Evolutionary conservation across 352 stramenopile species (phyloP), one percentile per base, ranked within the genome.

Genomic region (Blastocystis sp.): DNA sequence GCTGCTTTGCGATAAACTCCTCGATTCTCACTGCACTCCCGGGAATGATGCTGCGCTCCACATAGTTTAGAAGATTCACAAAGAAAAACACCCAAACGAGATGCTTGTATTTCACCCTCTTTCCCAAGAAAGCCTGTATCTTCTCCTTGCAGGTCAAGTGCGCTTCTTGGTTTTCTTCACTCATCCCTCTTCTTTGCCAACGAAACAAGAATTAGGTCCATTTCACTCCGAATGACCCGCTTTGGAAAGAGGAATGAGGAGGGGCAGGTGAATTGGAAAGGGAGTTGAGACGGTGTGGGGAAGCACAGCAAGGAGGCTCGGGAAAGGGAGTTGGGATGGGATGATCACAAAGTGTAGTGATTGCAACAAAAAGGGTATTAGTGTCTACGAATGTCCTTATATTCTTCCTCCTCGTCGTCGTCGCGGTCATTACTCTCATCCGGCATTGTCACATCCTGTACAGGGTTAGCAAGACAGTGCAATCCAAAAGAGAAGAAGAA

Each of bases 61-160:
- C 11, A 19, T 80, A 80, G 59, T 80, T 80, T 17, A 80, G 52
- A 38, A 62, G 6, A 62, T 80, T 80, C 52, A 80, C 71, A 71
- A 80, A 7, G 40, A 80, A 63, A 24, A 80, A 80, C 0, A 80
- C 21, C 17, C 17, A 40, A 65, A 80, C 7, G 6, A 80, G 7
- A 10, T n/a, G 21, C 3, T 63, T 43, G 40, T 9, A 21, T 45
- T 7, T 78, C n/a, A 57, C 17, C 69, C 28, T 59, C 28, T 64
- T 34, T 34, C 28, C 28, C 28, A 34, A 34, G 28, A 34, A 34
- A 34, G 28, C 28, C 28, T 34, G 28, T 34, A 34, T 34, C 28
- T 34, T 34, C 28, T 34, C 28, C 28, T 34, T 34, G 28, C 28
- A 34, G 28, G 28, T 34, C 28, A 34, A 34, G 28, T 34, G 28